Conservation (phyloP, 1,284 basidiomycete genomes). For the Megacollybia platyphylla region DNA sequence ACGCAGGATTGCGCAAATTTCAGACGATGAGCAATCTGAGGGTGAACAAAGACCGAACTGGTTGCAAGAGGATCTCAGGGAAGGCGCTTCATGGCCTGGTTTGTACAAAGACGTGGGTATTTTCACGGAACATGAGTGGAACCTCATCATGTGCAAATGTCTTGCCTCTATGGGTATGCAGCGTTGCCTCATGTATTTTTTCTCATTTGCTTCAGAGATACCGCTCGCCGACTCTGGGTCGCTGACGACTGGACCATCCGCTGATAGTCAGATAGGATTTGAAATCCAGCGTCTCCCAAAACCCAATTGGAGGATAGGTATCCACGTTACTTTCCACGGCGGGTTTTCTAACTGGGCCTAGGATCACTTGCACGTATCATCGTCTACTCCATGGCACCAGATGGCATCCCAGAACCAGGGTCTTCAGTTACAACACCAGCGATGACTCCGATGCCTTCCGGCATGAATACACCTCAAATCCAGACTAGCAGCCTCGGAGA, state of each 20-base stretch:
- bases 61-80: constrained; percentile 28
- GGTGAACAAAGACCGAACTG: constrained; percentile 50
- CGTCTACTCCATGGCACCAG: constrained; percentile 82
- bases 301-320: constrained; percentile 57
- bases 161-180: constrained; percentile 73
- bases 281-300: constrained; percentile 57
- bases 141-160: constrained; percentile 86
- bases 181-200: constrained; percentile 8
- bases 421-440: constrained; percentile 44
- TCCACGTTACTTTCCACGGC: constrained; percentile 12
- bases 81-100: constrained; percentile 44
- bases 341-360: constrained; percentile 15
- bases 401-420: constrained; percentile 45
- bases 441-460: constrained; percentile 53
- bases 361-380: constrained; percentile 79
- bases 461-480: constrained; percentile 42
- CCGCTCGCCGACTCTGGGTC: constrained; percentile 61
- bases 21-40: constrained; percentile 59
- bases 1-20: constrained; percentile 44
- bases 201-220: constrained; percentile 34
- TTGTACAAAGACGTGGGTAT: constrained; percentile 77
- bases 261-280: constrained; percentile 53
- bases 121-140: constrained; percentile 81
- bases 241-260: constrained; percentile 56
- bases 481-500: constrained; percentile 35